A percentile compares a stretch with the other conserved stretches of the same genome.
These are phyloP conservation scores for Coemansia sp. DNA, from an alignment of 192 early-diverging fungal species.

Conservation along the genomic window DNA sequence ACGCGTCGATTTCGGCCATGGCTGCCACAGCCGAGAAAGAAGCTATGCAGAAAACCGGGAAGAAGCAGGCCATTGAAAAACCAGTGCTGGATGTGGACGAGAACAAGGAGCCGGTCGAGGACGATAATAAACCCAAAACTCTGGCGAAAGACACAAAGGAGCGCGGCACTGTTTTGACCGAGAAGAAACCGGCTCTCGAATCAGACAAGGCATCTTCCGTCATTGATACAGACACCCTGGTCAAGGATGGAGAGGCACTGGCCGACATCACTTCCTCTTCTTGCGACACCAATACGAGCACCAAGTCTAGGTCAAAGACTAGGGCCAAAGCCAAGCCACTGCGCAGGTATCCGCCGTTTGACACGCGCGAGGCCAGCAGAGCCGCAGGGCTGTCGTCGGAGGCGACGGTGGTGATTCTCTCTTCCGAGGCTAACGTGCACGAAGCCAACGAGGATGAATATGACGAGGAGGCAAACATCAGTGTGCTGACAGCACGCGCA, in stretches of 20 bases:
- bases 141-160: too few species aligned
- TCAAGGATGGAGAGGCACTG: too few species aligned
- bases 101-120: too few species aligned
- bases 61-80: not conserved
- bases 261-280: too few species aligned
- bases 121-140: too few species aligned
- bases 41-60: not conserved
- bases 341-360: constrained; percentile 1
- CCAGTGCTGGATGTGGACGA: too few species aligned
- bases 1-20: constrained; percentile 32
- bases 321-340: too few species aligned
- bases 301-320: not conserved
- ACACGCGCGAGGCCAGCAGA: constrained; percentile 2
- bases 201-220: too few species aligned
- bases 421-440: constrained; percentile 15
- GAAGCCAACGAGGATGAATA: not conserved
- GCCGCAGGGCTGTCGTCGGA: constrained; percentile 28
- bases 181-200: too few species aligned
- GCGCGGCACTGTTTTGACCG: too few species aligned
- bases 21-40: constrained; percentile 12
- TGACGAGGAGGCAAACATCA: not conserved
- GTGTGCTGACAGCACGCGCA: not conserved
- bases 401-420: constrained; percentile 37
- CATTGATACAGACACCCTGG: too few species aligned
- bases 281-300: not conserved